Percentiles rank a stretch among this genome's conserved stretches.
phyloP scores from a whole-genome alignment of 257 asterid species.

The Perilla frutescens region DNA sequence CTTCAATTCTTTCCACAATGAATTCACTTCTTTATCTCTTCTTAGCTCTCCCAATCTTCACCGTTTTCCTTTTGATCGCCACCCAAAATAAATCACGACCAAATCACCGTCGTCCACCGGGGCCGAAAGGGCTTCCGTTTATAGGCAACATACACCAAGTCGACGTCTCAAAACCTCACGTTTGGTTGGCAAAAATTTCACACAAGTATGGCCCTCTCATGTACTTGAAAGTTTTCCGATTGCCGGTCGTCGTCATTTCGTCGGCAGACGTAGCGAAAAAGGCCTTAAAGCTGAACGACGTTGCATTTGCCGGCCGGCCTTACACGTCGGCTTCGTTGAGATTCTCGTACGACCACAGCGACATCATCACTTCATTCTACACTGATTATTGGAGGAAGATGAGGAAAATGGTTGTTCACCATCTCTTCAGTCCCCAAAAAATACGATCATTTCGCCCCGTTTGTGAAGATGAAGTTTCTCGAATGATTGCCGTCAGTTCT shows the following conservation, averaged over 20 bases:
- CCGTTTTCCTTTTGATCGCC: neutral
- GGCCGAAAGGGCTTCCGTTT: conserved; percentile 19
- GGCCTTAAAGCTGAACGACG: too few species aligned
- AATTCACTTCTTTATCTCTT: neutral
- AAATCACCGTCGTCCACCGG: neutral
- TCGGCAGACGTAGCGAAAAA: too few species aligned
- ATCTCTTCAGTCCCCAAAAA: neutral
- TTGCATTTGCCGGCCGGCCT: too few species aligned
- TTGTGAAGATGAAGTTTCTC: too few species aligned
- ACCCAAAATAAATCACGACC: neutral
- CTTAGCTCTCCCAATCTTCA: neutral
- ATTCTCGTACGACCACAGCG: too few species aligned
- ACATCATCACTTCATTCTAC: too few species aligned
- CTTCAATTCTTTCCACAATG: too few species aligned
- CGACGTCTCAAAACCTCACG: neutral
- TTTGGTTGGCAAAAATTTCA: neutral
- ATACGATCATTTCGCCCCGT: neutral
- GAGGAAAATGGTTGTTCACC: conserved; percentile 6
- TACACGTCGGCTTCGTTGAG: too few species aligned
- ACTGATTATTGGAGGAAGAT: neutral
- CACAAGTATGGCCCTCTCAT: neutral
- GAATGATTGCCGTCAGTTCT: neutral
- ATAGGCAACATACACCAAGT: conserved; percentile 16
- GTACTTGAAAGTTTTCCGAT: too few species aligned
- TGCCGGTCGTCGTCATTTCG: too few species aligned